Evolutionary conservation across 176 grass and related monocot genomes (phyloP).

Genomic region (Guadua angustifolia): DNA sequence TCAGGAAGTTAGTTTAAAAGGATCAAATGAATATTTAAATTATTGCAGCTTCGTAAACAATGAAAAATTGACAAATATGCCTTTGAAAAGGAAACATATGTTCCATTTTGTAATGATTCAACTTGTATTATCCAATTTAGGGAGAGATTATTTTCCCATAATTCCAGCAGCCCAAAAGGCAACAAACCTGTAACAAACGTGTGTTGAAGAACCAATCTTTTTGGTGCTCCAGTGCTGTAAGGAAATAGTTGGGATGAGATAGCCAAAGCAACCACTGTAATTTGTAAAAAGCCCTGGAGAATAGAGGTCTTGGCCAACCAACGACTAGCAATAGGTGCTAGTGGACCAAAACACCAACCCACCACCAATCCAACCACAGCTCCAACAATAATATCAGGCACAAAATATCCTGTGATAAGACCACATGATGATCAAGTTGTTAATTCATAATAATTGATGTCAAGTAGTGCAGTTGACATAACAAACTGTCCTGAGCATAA

Average conservation of each 20-base stretch:
- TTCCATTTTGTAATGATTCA: constrained; percentile 12
- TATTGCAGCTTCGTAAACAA: constrained; percentile 6
- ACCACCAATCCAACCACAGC: constrained; percentile 79
- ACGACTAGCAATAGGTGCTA: constrained; percentile 65
- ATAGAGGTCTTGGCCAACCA: constrained; percentile 78
- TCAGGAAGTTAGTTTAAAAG: constrained; percentile 11
- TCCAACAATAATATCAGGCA: constrained; percentile 81
- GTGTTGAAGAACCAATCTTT: constrained; percentile 91
- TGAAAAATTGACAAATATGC: background rate
- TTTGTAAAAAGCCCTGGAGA: constrained; percentile 70
- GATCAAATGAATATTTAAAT: constrained; percentile 20
- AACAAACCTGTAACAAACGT: constrained; percentile 77
- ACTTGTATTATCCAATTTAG: background rate
- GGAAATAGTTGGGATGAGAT: constrained; percentile 94
- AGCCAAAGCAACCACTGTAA: constrained; percentile 79
- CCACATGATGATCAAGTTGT: background rate
- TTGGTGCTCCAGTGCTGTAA: constrained; percentile 85
- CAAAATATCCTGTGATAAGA: constrained; percentile 82
- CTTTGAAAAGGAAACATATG: background rate
- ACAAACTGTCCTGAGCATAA: background rate
- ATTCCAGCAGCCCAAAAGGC: background rate
- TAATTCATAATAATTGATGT: constrained; percentile 10
- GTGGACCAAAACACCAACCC: constrained; percentile 79
- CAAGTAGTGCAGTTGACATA: background rate
- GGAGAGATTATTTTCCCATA: constrained; percentile 10